phyloP scores from a whole-genome alignment of 345 rosid genomes.

The Salix koriyanagi region DNA sequence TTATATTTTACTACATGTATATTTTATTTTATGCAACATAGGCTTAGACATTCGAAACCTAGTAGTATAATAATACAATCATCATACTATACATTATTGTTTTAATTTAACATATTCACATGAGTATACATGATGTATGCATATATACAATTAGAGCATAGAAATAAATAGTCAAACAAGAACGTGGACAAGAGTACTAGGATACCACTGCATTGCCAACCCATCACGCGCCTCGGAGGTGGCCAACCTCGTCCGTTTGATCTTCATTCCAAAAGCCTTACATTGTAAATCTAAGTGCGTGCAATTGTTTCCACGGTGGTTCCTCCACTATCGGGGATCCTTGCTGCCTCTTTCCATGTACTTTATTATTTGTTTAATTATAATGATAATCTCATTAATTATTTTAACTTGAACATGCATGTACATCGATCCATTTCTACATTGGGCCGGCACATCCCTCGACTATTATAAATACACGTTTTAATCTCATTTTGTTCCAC shows the following conservation, averaged over 20 bases:
- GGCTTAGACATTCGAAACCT: not conserved
- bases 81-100: not conserved
- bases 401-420: constrained; percentile 19
- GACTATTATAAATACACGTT: constrained; percentile 48
- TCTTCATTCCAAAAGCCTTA: constrained; percentile 1
- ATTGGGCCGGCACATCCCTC: not conserved
- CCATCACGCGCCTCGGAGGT: constrained; percentile 63
- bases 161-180: constrained; percentile 39
- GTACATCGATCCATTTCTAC: constrained; percentile 26
- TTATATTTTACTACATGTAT: not conserved
- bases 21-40: not conserved
- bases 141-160: not conserved
- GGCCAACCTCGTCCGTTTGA: constrained; percentile 33
- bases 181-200: constrained; percentile 29
- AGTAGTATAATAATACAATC: not conserved
- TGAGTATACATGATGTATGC: not conserved
- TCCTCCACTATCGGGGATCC: not conserved
- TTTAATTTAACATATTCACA: not conserved
- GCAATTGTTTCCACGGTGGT: not conserved
- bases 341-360: not conserved
- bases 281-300: not conserved
- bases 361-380: not conserved
- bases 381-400: not conserved
- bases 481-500: constrained; percentile 29
- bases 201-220: constrained; percentile 40